Evolutionary conservation across 2,329 filamentous ascomycete species (phyloP).

Genomic region (Ilyonectria robusta): DNA sequence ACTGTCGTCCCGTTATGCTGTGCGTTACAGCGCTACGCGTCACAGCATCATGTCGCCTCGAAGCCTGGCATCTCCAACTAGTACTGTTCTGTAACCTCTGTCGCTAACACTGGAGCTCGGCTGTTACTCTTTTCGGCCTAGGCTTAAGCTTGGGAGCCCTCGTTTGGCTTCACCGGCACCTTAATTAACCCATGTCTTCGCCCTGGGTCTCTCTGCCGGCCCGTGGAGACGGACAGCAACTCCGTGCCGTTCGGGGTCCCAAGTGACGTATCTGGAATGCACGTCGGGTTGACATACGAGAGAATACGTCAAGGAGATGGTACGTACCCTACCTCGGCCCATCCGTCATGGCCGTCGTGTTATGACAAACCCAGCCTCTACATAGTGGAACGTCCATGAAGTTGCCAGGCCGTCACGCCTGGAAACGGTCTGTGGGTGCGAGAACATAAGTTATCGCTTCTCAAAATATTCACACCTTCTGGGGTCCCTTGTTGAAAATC

Average conservation of each 20-base stretch:
- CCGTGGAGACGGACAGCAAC: conserved; percentile 16
- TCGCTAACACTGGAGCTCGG: neutral
- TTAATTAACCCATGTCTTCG: neutral
- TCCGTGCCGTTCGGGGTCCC: conserved; percentile 16
- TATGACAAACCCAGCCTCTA: neutral
- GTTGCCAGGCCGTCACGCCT: neutral
- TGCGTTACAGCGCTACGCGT: neutral
- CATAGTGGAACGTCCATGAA: neutral
- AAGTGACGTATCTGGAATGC: conserved; percentile 29
- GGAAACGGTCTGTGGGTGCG: neutral
- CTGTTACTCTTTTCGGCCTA: conserved; percentile 22
- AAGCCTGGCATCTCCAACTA: neutral
- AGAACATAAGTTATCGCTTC: neutral
- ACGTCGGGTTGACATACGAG: neutral
- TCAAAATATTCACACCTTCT: neutral
- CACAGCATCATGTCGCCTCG: conserved; percentile 2
- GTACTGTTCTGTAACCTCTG: conserved; percentile 2
- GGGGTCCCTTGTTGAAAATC: conserved; percentile 1
- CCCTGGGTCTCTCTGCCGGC: neutral
- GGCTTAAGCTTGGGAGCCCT: conserved; percentile 7
- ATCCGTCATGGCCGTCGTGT: neutral
- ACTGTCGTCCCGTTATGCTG: neutral
- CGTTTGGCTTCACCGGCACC: conserved; percentile 8
- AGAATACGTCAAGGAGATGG: neutral
- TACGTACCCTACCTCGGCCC: neutral